Evolutionary conservation across 805 yeast species (phyloP).

Genomic region (Saccharomycopsis malanga): DNA sequence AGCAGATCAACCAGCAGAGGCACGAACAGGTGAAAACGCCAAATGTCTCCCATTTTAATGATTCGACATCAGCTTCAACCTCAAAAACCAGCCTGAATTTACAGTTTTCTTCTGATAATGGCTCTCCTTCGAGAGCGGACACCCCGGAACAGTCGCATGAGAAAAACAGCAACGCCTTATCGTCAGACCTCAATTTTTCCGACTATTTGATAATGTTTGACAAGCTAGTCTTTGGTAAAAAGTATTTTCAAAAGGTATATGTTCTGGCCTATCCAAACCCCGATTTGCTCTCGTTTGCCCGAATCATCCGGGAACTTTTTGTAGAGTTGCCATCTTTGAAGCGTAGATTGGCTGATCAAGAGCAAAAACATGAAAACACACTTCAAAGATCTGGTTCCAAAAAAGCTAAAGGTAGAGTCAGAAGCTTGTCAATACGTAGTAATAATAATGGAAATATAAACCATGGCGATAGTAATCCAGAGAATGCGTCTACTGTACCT

Average conservation of each 20-base stretch:
- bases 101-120: background rate
- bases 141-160: background rate
- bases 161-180: background rate
- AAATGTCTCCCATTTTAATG: background rate
- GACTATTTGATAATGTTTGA: conserved; percentile 14
- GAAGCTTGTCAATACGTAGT: background rate
- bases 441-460: background rate
- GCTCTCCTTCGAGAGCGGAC: background rate
- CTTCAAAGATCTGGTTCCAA: background rate
- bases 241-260: conserved; percentile 25
- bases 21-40: conserved; percentile 17
- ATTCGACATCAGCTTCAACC: background rate
- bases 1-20: conserved; percentile 19
- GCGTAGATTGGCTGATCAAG: background rate
- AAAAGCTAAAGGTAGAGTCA: background rate
- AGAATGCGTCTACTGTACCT: background rate
- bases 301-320: conserved; percentile 26
- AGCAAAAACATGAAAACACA: background rate
- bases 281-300: conserved; percentile 30
- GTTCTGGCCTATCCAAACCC: conserved; percentile 36
- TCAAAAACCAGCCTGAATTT: background rate
- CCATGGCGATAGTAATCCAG: background rate
- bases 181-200: background rate
- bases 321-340: conserved; percentile 18
- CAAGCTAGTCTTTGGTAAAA: conserved; percentile 16